Evolutionary conservation across 257 asterid species (phyloP), one percentile per base, ranked within the genome.

Genomic region (Penstemon barbatus): DNA sequence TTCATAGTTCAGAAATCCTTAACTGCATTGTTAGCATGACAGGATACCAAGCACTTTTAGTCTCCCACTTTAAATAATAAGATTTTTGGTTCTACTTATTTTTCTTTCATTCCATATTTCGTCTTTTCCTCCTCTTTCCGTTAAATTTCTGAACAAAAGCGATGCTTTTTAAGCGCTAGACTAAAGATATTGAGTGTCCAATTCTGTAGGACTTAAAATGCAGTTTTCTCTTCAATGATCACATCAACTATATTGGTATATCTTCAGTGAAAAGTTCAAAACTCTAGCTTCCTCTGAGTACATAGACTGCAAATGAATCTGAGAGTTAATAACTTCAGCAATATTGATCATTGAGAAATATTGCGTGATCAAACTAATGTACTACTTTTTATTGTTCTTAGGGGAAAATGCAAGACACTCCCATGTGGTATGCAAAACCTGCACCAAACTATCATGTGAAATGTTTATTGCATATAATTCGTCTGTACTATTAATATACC

Each of bases 271-370:
- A 11, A 50, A 76, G 19, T 38, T 68, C 49, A 33, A 38, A 43
- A 13, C 1, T 37, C 36, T 11, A 36, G 15, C 11, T 43, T 12
- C 40, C 57, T 51, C 25, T 46, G 7, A 5, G 37, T 50, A 11
- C 7, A 46, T 48, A 40, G 53, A 71, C 49, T 40, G 43, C 55
- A 54, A 61, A 46, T 40, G 7, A 42, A 63, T 69, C 57, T 39
- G 18, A 12, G 11, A 45, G 63, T 49, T 48, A 38, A 46, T n/a
- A 50, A n/a, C 19, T 12, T 44, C 63, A 60, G 8, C 42, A 59
- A 58, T 64, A 37, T 63, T 60, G 68, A 61, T 61, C 39, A 40
- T 7, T 36, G 69, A 68, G 67, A 62, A 68, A 62, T 48, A 44
- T 7, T 40, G 8, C 33, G 18, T 1, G 39, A 3, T 41, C 44